A percentile compares a stretch with the other conserved stretches of the same genome.
Conservation (phyloP, 78 protist genomes). For the Emiliania huxleyi region DNA sequence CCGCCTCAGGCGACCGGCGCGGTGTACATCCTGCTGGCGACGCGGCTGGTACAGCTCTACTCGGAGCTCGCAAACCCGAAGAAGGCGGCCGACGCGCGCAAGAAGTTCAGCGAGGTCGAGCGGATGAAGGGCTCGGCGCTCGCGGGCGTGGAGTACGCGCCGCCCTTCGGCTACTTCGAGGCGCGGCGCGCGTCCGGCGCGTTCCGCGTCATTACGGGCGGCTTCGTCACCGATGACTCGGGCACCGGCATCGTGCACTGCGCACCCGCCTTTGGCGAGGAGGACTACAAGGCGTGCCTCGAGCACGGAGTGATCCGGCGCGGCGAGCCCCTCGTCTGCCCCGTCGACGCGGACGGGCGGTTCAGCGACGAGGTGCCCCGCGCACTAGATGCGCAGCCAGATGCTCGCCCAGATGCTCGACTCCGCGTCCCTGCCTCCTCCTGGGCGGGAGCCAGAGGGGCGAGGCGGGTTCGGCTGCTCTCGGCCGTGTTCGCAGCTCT, state of each 20-base stretch:
- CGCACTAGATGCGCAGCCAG: no score
- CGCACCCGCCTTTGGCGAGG: conserved; percentile 99
- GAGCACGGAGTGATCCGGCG: conserved; percentile 70
- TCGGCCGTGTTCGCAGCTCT: no score
- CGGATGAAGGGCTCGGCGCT: conserved; percentile 66
- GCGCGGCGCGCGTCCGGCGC: background rate
- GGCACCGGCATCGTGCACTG: conserved; percentile 98
- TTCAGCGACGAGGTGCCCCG: conserved; percentile 93
- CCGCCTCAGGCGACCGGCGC: background rate
- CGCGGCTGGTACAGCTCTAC: conserved; percentile 53
- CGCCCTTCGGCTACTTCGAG: conserved; percentile 91
- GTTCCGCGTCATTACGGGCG: conserved; percentile 84
- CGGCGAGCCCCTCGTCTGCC: conserved; percentile 80
- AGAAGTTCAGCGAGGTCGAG: background rate
- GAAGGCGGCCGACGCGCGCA: conserved; percentile 21
- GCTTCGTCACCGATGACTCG: conserved; percentile 86
- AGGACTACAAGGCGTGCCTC: conserved; percentile 96
- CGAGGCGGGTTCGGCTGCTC: no score
- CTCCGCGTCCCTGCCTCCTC: no score
- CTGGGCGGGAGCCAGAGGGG: no score
- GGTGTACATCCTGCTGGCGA: conserved; percentile 12
- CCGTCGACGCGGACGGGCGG: conserved; percentile 95
- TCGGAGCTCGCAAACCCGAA: conserved; percentile 7
- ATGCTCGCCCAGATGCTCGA: no score
- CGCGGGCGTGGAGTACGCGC: conserved; percentile 83